Conservation (phyloP, 345 rosid genomes). For the Rhizophora mangle region DNA sequence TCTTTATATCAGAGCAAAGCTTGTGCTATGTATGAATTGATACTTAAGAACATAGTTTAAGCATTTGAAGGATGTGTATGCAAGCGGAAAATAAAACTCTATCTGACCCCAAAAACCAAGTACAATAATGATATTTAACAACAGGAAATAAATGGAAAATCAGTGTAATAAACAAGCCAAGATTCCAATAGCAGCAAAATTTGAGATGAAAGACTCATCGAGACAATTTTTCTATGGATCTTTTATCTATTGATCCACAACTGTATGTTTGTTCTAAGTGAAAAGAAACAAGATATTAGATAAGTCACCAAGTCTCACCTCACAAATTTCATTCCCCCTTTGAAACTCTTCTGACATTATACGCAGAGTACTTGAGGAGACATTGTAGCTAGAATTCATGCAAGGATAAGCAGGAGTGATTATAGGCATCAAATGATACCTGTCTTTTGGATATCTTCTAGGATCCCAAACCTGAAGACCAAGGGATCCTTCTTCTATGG, state of each 20-base stretch:
- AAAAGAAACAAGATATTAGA: not conserved
- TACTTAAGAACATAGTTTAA: not conserved
- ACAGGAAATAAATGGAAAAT: too few relatives aligned
- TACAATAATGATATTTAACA: too few relatives aligned
- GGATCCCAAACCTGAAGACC: constrained; percentile 99
- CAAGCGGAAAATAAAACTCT: too few relatives aligned
- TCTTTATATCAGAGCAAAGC: not conserved
- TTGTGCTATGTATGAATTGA: not conserved
- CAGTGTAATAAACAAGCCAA: too few relatives aligned
- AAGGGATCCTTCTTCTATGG: constrained; percentile 78
- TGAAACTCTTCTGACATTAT: constrained; percentile 91
- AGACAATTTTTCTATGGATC: too few relatives aligned
- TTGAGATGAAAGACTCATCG: too few relatives aligned
- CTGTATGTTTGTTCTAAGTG: not conserved
- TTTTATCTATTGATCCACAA: not conserved
- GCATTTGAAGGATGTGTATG: too few relatives aligned
- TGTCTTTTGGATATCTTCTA: constrained; percentile 77
- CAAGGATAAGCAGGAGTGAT: constrained; percentile 97
- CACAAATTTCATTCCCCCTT: constrained; percentile 89
- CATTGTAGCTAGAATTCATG: constrained; percentile 98
- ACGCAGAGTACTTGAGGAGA: constrained; percentile 79
- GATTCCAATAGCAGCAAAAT: too few relatives aligned
- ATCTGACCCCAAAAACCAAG: too few relatives aligned
- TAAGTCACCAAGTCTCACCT: constrained; percentile 51
- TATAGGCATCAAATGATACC: constrained; percentile 90